These are phyloP conservation scores for Kazachstania martiniae DNA, from an alignment of 805 yeast species.

Conservation along the genomic window DNA sequence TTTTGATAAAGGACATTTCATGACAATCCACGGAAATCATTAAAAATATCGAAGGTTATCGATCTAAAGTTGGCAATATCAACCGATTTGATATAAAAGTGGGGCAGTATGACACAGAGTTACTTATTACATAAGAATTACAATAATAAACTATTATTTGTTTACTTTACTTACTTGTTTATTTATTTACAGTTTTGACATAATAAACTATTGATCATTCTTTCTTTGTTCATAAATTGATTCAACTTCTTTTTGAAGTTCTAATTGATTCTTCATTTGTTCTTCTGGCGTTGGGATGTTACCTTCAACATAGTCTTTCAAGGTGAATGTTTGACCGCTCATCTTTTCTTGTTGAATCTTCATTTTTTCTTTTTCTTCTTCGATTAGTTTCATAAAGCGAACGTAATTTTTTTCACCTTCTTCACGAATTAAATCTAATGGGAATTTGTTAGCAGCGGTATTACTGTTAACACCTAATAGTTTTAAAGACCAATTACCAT, in stretches of 20 bases:
- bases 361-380: conserved; percentile 63
- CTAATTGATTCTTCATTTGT: conserved; percentile 33
- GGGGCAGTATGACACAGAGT: too few relatives aligned
- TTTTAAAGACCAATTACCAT: conserved; percentile 43
- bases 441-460: conserved; percentile 33
- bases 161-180: too few relatives aligned
- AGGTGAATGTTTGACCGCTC: conserved; percentile 65
- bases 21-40: too few relatives aligned
- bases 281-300: conserved; percentile 73
- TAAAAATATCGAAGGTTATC: too few relatives aligned
- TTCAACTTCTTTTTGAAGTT: conserved; percentile 32
- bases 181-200: too few relatives aligned
- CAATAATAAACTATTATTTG: too few relatives aligned
- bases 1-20: too few relatives aligned
- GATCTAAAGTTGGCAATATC: too few relatives aligned
- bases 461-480: conserved; percentile 45
- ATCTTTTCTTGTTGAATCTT: conserved; percentile 65
- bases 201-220: conserved; percentile 6
- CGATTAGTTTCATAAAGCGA: conserved; percentile 68
- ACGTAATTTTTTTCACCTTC: conserved; percentile 86
- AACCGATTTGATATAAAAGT: too few relatives aligned
- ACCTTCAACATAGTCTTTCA: conserved; percentile 76
- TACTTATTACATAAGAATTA: too few relatives aligned
- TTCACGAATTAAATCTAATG: conserved; percentile 80
- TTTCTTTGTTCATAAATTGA: conserved; percentile 24